phyloP scores from a whole-genome alignment of 306 rosid genomes.

The Delonix regia region DNA sequence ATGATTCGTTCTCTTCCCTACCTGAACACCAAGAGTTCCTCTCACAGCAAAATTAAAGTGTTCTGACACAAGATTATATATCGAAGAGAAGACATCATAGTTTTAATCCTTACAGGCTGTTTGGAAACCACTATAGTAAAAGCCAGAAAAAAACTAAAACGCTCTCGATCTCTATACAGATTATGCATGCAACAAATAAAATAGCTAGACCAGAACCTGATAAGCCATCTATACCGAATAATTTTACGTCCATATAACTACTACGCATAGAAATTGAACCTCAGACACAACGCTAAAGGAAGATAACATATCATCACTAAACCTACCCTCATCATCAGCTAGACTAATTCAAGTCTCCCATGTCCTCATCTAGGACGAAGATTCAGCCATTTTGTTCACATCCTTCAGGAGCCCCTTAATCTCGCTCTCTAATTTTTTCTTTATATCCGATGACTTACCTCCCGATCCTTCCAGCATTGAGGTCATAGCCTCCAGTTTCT shows the following conservation, averaged over 20 bases:
- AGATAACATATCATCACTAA: slow-evolving; percentile 36
- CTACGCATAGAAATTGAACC: slow-evolving; percentile 25
- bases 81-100: neutral
- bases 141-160: slow-evolving; percentile 8
- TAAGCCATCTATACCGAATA: slow-evolving; percentile 13
- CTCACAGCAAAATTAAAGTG: slow-evolving; percentile 6
- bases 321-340: slow-evolving; percentile 44
- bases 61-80: neutral
- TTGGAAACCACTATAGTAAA: slow-evolving; percentile 25
- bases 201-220: slow-evolving; percentile 25
- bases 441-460: slow-evolving; percentile 42
- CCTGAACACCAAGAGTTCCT: neutral
- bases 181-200: slow-evolving; percentile 26
- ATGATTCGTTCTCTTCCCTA: neutral
- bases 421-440: slow-evolving; percentile 51
- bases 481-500: slow-evolving; percentile 58
- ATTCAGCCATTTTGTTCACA: slow-evolving; percentile 61
- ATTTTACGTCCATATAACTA: slow-evolving; percentile 28
- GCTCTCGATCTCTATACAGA: slow-evolving; percentile 34
- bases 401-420: slow-evolving; percentile 63
- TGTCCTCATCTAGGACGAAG: slow-evolving; percentile 41
- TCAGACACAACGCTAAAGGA: slow-evolving; percentile 14
- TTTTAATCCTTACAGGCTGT: slow-evolving; percentile 28
- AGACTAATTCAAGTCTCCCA: slow-evolving; percentile 13
- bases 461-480: slow-evolving; percentile 56